These are phyloP conservation scores for Phlyctochytrium arcticum DNA, from an alignment of 192 early-diverging fungal species.

Conservation along the genomic window DNA sequence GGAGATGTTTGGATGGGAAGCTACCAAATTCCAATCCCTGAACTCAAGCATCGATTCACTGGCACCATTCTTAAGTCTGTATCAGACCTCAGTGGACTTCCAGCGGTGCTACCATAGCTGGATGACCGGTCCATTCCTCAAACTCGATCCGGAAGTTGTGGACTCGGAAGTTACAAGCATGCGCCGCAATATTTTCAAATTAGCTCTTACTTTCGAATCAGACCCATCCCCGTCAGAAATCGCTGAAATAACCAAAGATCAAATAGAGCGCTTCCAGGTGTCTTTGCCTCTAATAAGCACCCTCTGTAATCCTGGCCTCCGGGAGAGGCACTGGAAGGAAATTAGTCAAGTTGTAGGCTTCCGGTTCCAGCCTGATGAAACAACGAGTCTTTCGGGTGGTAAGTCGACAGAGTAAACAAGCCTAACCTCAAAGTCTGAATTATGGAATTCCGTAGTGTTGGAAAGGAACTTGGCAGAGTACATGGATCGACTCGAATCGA, in stretches of 20 bases:
- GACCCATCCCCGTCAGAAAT: constrained; percentile 48
- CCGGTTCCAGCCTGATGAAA: constrained; percentile 58
- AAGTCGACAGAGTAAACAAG: background rate
- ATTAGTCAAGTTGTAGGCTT: constrained; percentile 57
- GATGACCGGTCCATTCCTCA: constrained; percentile 60
- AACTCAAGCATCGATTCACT: constrained; percentile 36
- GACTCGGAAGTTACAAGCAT: constrained; percentile 58
- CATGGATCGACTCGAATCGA: constrained; percentile 51
- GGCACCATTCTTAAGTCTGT: constrained; percentile 51
- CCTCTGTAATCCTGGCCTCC: constrained; percentile 57
- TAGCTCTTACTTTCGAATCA: constrained; percentile 35
- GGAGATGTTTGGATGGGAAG: constrained; percentile 56
- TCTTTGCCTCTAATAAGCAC: constrained; percentile 53
- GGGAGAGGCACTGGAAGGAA: constrained; percentile 58
- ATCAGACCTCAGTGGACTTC: constrained; percentile 62
- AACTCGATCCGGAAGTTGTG: constrained; percentile 57
- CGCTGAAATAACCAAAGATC: constrained; percentile 57
- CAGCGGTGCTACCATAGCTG: constrained; percentile 54
- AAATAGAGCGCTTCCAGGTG: constrained; percentile 58
- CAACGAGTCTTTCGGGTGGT: constrained; percentile 39
- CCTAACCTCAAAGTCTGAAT: background rate
- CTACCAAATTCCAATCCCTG: constrained; percentile 46
- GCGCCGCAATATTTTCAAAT: constrained; percentile 57
- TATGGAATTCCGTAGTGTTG: constrained; percentile 30
- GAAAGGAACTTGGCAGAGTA: constrained; percentile 50